Percentiles rank a stretch among this genome's conserved stretches.
phyloP scores from a whole-genome alignment of 192 early-diverging fungal genomes.

The Haplosporangium gracile region DNA sequence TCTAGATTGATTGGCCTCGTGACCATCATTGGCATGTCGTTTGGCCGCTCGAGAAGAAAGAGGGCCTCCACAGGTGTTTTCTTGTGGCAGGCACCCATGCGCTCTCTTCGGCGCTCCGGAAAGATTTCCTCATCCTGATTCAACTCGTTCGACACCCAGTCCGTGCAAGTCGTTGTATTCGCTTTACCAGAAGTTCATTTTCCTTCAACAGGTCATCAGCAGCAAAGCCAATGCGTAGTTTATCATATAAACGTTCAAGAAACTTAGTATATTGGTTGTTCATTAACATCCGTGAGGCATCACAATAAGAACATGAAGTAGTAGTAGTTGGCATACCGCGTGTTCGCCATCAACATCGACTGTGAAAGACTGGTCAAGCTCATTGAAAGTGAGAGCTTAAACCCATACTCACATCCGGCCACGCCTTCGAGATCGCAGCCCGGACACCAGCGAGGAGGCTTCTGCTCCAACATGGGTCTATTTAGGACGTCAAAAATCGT shows the following conservation, averaged over 20 bases:
- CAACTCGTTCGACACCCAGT: constrained; percentile 8
- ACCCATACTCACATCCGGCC: constrained; percentile 1
- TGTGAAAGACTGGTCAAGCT: constrained; percentile 1
- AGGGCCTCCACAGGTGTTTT: background rate
- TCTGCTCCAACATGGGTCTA: background rate
- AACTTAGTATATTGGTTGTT: no score
- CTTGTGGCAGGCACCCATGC: background rate
- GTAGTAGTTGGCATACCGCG: constrained; percentile 14
- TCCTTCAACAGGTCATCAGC: constrained; percentile 6
- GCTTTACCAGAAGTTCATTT: background rate
- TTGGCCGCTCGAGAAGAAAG: no score
- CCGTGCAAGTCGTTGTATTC: background rate
- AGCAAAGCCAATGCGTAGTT: constrained; percentile 5
- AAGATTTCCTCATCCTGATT: background rate
- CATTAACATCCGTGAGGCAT: no score
- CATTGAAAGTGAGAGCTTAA: constrained; percentile 26
- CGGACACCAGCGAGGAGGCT: background rate
- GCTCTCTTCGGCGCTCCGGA: background rate
- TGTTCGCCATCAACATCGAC: constrained; percentile 19
- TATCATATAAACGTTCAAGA: background rate
- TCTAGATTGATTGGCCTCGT: background rate
- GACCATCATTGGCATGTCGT: background rate
- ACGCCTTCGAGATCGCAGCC: background rate
- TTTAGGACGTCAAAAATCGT: no score
- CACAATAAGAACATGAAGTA: no score